Base-by-base conservation (phyloP, 139 green algal species). In the Chlamydomonas asymmetrica region DNA sequence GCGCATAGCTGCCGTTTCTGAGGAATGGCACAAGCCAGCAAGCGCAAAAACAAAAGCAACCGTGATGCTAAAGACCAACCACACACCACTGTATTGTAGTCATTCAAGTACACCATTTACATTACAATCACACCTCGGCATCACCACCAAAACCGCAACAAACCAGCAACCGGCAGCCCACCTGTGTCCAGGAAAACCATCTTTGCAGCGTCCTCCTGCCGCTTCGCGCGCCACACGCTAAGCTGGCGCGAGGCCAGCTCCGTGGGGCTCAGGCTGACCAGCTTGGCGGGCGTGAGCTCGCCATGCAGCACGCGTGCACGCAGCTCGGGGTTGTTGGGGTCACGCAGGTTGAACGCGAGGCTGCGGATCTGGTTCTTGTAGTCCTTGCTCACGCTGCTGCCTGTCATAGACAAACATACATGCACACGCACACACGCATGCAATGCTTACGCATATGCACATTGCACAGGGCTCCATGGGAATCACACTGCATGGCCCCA, bases 311-410 rank as follows among this genome's bases (percentile, higher is more conserved):
- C 89, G 25, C 82, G 73, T 23, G 54, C 74, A 16, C 91, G 80
- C 68, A 94, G 85, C 41, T 92, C 88, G 0, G 86, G 89, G 85
- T 94, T 94, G 43, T 71, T 82, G 35, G 74, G 38, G 79, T 97
- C 92, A 54, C 89, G 89, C 38, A 98, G 82, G 86, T 97, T 98
- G 89, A 96, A 97, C 0, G 79, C 65, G 10, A 98, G 81, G 59
- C 67, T 89, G 20, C 94, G 87, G 72, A 93, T 88, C 84, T 94
- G 92, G 54, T 73, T 66, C 88, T 95, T 97, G 92, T 97, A 97
- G 39, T 97, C 92, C 69, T 79, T 79, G 59, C 66, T 86, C 31
- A 83, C 63, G 23, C 73, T 63, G 29, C 49, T 77, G n/a, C 79
- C 85, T 90, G 75, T 2, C n/a, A n/a, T n/a, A n/a, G n/a, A n/a